Conservation (phyloP, 768 basidiomycete genomes). For the Hygrophorus russula region DNA sequence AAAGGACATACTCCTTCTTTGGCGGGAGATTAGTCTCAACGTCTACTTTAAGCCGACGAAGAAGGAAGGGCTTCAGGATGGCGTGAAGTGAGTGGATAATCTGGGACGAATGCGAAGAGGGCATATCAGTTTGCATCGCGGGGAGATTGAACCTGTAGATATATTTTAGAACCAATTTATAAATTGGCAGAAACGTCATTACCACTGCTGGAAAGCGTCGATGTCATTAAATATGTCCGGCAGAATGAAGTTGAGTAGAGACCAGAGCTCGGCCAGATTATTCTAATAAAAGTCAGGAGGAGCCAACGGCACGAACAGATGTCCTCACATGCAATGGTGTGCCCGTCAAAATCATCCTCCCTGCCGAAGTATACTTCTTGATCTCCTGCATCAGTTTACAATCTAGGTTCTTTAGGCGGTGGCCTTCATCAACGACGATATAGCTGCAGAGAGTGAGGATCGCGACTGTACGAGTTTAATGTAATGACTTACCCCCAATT, state of each 20-base stretch:
- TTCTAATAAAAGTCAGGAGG: slow-evolving; percentile 45
- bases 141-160: slow-evolving; percentile 58
- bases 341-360: slow-evolving; percentile 89
- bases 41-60: slow-evolving; percentile 85
- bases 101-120: slow-evolving; percentile 44
- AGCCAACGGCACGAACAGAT: neutral
- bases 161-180: neutral
- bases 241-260: slow-evolving; percentile 89
- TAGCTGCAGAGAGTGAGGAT: slow-evolving; percentile 67
- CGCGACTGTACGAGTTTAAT: slow-evolving; percentile 70
- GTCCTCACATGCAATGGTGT: slow-evolving; percentile 83
- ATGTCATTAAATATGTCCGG: slow-evolving; percentile 90
- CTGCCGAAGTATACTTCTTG: slow-evolving; percentile 74
- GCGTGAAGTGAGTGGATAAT: slow-evolving; percentile 75
- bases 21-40: slow-evolving; percentile 74
- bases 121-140: slow-evolving; percentile 43
- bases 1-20: slow-evolving; percentile 91
- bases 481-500: slow-evolving; percentile 50
- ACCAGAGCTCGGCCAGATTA: slow-evolving; percentile 91
- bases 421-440: slow-evolving; percentile 94
- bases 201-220: slow-evolving; percentile 87
- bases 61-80: slow-evolving; percentile 91
- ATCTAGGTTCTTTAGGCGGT: slow-evolving; percentile 89
- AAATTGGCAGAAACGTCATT: slow-evolving; percentile 8
- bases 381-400: slow-evolving; percentile 87